Conservation (phyloP, 768 basidiomycete genomes). For the Suillus fuscotomentosus region DNA sequence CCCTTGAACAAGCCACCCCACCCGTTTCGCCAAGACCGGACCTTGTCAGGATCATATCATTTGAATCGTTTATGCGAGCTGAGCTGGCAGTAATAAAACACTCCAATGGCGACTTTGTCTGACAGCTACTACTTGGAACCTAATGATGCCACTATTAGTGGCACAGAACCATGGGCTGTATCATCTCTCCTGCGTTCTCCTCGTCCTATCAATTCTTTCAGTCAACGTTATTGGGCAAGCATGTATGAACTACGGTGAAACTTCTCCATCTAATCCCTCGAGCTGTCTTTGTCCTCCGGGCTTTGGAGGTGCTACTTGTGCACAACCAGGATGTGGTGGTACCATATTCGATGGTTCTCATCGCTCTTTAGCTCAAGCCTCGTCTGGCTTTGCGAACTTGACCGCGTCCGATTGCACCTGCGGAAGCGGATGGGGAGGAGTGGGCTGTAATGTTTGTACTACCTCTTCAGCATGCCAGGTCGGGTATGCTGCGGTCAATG, state of each 20-base stretch:
- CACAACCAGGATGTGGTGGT: slow-evolving; percentile 74
- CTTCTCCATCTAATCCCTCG: slow-evolving; percentile 13
- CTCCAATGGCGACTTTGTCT: not conserved
- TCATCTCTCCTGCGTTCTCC: slow-evolving; percentile 8
- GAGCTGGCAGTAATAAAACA: not conserved
- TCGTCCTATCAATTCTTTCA: slow-evolving; percentile 9
- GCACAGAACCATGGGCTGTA: not conserved
- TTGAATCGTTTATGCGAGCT: not conserved
- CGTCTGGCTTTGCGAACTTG: slow-evolving; percentile 58
- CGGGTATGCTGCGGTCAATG: slow-evolving; percentile 48
- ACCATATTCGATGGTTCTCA: slow-evolving; percentile 72
- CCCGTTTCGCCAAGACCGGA: not conserved
- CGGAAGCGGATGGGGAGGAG: slow-evolving; percentile 71
- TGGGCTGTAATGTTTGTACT: slow-evolving; percentile 79
- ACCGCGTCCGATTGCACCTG: slow-evolving; percentile 70
- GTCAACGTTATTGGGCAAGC: slow-evolving; percentile 21
- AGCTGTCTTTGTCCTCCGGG: slow-evolving; percentile 78
- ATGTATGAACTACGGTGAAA: slow-evolving; percentile 24
- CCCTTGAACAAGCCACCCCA: no score
- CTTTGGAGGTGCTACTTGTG: slow-evolving; percentile 72
- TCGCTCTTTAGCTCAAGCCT: slow-evolving; percentile 47
- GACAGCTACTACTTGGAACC: no score
- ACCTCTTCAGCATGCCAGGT: slow-evolving; percentile 64
- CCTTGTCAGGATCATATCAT: not conserved
- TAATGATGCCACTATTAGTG: not conserved